Percentiles rank a stretch among this genome's conserved stretches.
Evolutionary conservation across 352 stramenopile species (phyloP).

Genomic region (Thalassiosira mediterranea): DNA sequence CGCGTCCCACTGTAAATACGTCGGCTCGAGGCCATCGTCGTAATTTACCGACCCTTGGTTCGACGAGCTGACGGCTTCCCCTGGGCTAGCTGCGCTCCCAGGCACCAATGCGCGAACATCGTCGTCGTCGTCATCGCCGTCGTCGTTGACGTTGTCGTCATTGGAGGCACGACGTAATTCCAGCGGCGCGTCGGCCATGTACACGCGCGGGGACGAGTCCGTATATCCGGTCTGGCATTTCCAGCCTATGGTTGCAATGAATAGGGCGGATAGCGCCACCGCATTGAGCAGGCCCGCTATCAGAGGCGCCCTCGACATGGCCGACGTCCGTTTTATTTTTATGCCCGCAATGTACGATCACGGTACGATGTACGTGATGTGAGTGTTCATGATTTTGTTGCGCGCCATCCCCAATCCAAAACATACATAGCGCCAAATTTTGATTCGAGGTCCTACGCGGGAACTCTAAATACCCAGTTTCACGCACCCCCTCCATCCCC

Average conservation of each 20-base stretch:
- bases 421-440: too few relatives aligned
- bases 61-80: not conserved
- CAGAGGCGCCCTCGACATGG: not conserved
- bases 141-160: slow-evolving; percentile 7
- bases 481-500: too few relatives aligned
- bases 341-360: too few relatives aligned
- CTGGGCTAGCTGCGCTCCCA: not conserved
- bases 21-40: slow-evolving; percentile 7
- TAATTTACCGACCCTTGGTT: too few relatives aligned
- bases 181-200: slow-evolving; percentile 20
- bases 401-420: too few relatives aligned
- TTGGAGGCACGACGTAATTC: slow-evolving; percentile 5
- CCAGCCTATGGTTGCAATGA: slow-evolving; percentile 18
- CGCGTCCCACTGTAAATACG: slow-evolving; percentile 25
- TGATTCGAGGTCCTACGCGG: too few relatives aligned
- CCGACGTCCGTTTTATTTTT: too few relatives aligned
- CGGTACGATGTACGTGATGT: too few relatives aligned
- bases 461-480: too few relatives aligned
- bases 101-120: not conserved
- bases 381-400: too few relatives aligned
- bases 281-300: slow-evolving; percentile 22
- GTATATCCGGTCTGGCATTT: slow-evolving; percentile 17
- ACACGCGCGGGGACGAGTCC: slow-evolving; percentile 2
- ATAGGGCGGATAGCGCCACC: slow-evolving; percentile 11
- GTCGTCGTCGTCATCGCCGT: slow-evolving; percentile 5